Conservation (phyloP, 2,329 filamentous ascomycete genomes). For the Dendrostoma leiphaemia region DNA sequence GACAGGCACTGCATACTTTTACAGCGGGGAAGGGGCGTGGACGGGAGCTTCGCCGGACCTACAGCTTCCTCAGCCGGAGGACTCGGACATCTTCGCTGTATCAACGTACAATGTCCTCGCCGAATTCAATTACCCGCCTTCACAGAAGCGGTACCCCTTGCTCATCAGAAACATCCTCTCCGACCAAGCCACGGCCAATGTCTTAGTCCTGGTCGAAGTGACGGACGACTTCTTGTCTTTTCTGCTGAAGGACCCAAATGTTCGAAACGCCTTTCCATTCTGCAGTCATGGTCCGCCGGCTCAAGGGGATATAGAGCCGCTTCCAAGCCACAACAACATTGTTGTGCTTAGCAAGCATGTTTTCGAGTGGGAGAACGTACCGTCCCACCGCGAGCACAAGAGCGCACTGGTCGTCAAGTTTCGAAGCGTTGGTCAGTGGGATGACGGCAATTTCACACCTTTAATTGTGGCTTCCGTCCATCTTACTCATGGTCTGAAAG, state of each 20-base stretch:
- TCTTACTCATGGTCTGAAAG: constrained; percentile 58
- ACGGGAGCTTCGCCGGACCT: not conserved
- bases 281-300: constrained; percentile 55
- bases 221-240: constrained; percentile 61
- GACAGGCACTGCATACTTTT: constrained; percentile 11
- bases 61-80: not conserved
- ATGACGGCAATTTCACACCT: constrained; percentile 30
- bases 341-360: constrained; percentile 56
- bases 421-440: constrained; percentile 26
- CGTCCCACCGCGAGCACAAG: constrained; percentile 56
- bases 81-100: constrained; percentile 28
- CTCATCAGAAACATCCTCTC: constrained; percentile 45
- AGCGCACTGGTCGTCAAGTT: constrained; percentile 50
- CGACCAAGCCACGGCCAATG: constrained; percentile 40
- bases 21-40: constrained; percentile 18
- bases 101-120: constrained; percentile 54
- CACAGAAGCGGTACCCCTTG: constrained; percentile 38
- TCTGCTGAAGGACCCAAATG: constrained; percentile 44
- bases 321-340: constrained; percentile 60
- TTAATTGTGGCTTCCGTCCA: constrained; percentile 58
- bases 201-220: constrained; percentile 60
- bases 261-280: constrained; percentile 52
- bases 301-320: constrained; percentile 49
- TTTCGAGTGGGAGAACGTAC: constrained; percentile 55
- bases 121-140: constrained; percentile 47